Base-by-base conservation (phyloP, 2,329 filamentous ascomycete genomes). In the Chaetomiaceae sp. region DNA sequence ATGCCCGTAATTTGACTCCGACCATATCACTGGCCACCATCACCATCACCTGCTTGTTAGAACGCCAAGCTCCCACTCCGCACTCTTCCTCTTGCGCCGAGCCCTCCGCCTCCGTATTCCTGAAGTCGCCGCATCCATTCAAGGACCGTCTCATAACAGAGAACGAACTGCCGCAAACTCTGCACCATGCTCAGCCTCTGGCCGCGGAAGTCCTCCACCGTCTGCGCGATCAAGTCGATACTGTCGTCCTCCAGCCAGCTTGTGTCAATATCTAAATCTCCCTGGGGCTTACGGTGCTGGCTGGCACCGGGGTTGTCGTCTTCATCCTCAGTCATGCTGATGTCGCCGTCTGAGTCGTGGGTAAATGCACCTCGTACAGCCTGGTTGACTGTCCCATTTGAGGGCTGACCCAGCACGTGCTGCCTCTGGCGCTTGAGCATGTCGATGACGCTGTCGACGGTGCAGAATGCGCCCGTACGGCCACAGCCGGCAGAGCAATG, bases 141-240 rank as follows among this genome's bases (percentile, higher is more conserved):
- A 48, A 95, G 72, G 6, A 97, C 78, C 35, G 88, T 95, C 72
- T 99, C 93, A 67, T 99, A 99, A 68, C 93, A 99, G 30, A 99
- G 81, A 44, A 96, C 92, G 70, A 87, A 97, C 67, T 99, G 93
- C 54, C 89, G 78, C 51, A 97, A 72, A 62, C 87, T 96, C 69
- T 97, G 93, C 38, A 99, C 92, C 91, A 97, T 99, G 68, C 90
- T 96, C 17, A 96, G 71, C 58, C 93, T 76, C 71, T 99, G 93
- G 43, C 79, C 75, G 50, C 93, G 78, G 68, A 99, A 96, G 61
- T 96, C 90, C 60, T 93, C 87, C 1, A 99, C 92, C 0, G 91
- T 93, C 65, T 83, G 84, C 55, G 88, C 84, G 42, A 99, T 83
- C 53, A 97, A 69, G 66, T 99, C 93, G 2, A 87, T 65, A 21